phyloP scores from a whole-genome alignment of 1,284 basidiomycete genomes.

The Ganoderma boninense region DNA sequence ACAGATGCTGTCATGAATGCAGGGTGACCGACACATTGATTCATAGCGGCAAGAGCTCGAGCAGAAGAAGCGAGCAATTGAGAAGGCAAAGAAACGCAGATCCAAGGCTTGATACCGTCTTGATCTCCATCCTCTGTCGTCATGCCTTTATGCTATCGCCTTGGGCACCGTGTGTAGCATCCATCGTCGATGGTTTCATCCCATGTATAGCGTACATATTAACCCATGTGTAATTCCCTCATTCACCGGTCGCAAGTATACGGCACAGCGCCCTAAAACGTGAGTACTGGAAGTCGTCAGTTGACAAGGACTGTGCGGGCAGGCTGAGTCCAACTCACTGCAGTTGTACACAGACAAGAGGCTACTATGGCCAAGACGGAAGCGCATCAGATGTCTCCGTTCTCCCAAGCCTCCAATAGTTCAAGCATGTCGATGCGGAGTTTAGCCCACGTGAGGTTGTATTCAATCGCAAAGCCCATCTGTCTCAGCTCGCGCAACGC shows the following conservation, averaged over 20 bases:
- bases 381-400: constrained; percentile 28
- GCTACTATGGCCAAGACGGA: not conserved
- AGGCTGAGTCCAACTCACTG: not conserved
- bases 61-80: constrained; percentile 63
- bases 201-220: constrained; percentile 9
- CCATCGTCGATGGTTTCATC: constrained; percentile 6
- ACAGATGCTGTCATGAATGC: constrained; percentile 1
- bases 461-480: constrained; percentile 26
- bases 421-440: constrained; percentile 27
- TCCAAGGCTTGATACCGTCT: constrained; percentile 31
- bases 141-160: constrained; percentile 6
- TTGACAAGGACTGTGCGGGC: not conserved
- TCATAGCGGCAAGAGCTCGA: constrained; percentile 68
- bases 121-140: constrained; percentile 1
- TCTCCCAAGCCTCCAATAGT: constrained; percentile 36
- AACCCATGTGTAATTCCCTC: constrained; percentile 1
- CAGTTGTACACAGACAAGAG: not conserved
- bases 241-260: not conserved
- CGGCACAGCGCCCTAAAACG: not conserved
- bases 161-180: constrained; percentile 5
- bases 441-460: constrained; percentile 23
- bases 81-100: constrained; percentile 63
- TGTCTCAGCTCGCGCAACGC: constrained; percentile 31
- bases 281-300: not conserved
- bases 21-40: not conserved